phyloP scores from a whole-genome alignment of 345 rosid genomes.

The Populus tremula region DNA sequence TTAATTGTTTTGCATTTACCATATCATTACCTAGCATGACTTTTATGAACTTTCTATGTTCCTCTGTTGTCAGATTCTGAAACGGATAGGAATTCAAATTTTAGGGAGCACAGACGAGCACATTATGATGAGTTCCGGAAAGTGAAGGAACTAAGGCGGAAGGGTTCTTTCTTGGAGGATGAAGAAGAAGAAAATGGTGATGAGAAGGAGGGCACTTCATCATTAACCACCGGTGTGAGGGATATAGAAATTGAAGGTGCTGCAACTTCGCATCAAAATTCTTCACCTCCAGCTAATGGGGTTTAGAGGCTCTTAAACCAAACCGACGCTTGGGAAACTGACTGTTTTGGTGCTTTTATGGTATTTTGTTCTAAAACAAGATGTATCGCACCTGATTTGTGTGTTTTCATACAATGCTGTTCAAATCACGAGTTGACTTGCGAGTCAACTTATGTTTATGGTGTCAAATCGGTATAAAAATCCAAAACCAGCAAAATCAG shows the following conservation, averaged over 20 bases:
- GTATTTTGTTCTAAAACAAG: slow-evolving; percentile 2
- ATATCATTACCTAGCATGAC: neutral
- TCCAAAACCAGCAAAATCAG: too few relatives aligned
- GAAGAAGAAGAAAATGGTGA: slow-evolving; percentile 42
- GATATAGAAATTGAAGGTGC: slow-evolving; percentile 44
- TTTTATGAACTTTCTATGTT: slow-evolving; percentile 6
- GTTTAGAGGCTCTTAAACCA: slow-evolving; percentile 3
- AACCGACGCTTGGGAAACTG: neutral
- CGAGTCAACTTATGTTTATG: too few relatives aligned
- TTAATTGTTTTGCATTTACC: neutral
- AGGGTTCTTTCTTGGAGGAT: slow-evolving; percentile 64
- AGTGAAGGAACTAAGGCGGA: slow-evolving; percentile 68
- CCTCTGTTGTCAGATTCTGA: slow-evolving; percentile 36
- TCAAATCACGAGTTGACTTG: too few relatives aligned
- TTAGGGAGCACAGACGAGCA: slow-evolving; percentile 73
- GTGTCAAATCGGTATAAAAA: too few relatives aligned
- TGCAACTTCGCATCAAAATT: slow-evolving; percentile 20
- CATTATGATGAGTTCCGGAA: slow-evolving; percentile 86
- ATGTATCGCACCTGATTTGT: neutral
- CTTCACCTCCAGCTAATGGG: slow-evolving; percentile 37
- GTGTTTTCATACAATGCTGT: neutral
- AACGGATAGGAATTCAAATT: slow-evolving; percentile 42
- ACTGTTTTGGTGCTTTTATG: slow-evolving; percentile 6
- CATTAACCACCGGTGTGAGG: slow-evolving; percentile 41
- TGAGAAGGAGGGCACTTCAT: slow-evolving; percentile 30